These are phyloP conservation scores for Gentiana straminea DNA, from an alignment of 257 asterid genomes.

Conservation along the genomic window DNA sequence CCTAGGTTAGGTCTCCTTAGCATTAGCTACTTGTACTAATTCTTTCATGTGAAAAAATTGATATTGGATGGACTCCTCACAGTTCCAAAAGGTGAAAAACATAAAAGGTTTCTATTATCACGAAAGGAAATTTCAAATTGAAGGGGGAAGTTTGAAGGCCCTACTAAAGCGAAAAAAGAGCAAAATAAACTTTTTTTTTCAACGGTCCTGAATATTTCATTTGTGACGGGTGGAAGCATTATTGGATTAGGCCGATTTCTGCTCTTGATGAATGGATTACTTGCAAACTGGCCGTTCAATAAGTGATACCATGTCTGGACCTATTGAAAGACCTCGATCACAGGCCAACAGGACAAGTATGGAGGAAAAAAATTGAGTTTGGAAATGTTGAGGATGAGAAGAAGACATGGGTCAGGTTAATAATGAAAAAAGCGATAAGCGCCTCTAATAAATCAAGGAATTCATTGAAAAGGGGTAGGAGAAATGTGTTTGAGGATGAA, in stretches of 20 bases:
- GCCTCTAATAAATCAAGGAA: constrained; percentile 47
- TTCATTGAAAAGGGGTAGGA: constrained; percentile 37
- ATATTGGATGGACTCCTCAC: background rate
- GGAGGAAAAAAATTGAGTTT: constrained; percentile 30
- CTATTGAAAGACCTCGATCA: constrained; percentile 30
- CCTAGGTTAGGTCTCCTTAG: no score
- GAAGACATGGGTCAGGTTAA: constrained; percentile 37
- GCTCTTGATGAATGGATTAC: constrained; percentile 4
- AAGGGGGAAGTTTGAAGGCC: no score
- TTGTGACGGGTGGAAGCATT: constrained; percentile 5
- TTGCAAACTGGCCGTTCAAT: constrained; percentile 10
- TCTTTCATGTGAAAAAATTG: background rate
- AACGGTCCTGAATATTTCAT: background rate
- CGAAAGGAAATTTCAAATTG: no score
- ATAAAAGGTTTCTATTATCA: no score
- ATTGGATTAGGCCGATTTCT: constrained; percentile 1
- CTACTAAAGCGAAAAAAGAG: no score
- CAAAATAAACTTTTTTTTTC: no score
- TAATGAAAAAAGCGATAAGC: constrained; percentile 40
- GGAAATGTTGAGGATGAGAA: constrained; percentile 40
- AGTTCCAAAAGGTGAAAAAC: no score
- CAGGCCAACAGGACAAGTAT: constrained; percentile 21
- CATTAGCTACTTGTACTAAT: background rate
- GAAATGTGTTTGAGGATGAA: constrained; percentile 64
- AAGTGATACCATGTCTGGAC: constrained; percentile 63